These are phyloP conservation scores for Seiridium unicorne DNA, from an alignment of 2,329 filamentous ascomycete species.

Conservation along the genomic window DNA sequence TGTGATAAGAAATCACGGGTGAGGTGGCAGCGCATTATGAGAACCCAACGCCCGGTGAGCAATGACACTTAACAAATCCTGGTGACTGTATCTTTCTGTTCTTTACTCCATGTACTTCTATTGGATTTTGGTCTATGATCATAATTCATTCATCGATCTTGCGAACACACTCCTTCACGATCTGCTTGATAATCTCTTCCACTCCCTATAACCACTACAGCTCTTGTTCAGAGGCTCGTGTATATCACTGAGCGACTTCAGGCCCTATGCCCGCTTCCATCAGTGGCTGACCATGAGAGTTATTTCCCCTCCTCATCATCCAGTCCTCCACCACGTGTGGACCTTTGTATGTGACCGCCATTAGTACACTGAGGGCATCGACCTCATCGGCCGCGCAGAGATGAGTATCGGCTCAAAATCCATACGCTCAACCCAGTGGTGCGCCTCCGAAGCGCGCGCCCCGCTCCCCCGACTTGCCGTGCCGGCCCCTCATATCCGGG, in stretches of 20 bases:
- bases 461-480: neutral
- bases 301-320: neutral
- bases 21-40: too few species aligned
- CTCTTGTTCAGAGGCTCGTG: too few species aligned
- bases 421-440: neutral
- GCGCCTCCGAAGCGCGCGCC: neutral
- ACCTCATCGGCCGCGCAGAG: neutral
- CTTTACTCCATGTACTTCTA: too few species aligned
- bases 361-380: neutral
- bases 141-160: too few species aligned
- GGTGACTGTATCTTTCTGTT: too few species aligned
- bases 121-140: too few species aligned
- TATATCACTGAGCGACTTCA: neutral
- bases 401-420: neutral
- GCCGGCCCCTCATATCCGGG: neutral
- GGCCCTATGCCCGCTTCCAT: neutral
- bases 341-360: neutral
- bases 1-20: too few species aligned
- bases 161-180: too few species aligned
- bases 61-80: too few species aligned
- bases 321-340: neutral
- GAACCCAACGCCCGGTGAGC: too few species aligned
- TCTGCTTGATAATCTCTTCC: too few species aligned
- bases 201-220: too few species aligned
- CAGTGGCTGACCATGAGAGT: neutral